Percentiles rank a stretch among this genome's conserved stretches.
These are phyloP conservation scores for Aspergillus persii DNA, from an alignment of 2,329 filamentous ascomycete genomes.

Conservation along the genomic window DNA sequence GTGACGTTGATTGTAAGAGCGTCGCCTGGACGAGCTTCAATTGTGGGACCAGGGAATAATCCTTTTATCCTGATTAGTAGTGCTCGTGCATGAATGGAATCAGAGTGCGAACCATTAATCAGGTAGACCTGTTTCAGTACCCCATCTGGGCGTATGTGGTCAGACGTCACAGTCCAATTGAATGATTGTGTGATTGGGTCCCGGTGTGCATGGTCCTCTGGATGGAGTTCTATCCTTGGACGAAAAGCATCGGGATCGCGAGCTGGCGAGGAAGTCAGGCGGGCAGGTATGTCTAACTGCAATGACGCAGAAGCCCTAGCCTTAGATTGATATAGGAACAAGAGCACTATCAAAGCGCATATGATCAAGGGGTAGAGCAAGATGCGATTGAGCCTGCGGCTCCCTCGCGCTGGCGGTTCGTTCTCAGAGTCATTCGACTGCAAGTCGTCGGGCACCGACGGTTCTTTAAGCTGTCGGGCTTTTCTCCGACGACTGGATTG, in stretches of 20 bases:
- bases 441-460: background rate
- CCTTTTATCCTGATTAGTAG: constrained; percentile 18
- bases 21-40: constrained; percentile 51
- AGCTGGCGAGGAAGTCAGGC: background rate
- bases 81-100: background rate
- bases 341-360: constrained; percentile 15
- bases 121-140: constrained; percentile 51
- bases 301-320: background rate
- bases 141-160: constrained; percentile 46
- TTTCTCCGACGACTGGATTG: constrained; percentile 19
- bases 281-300: background rate
- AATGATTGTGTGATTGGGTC: constrained; percentile 31
- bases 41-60: constrained; percentile 49
- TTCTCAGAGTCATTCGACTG: background rate
- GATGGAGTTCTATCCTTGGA: constrained; percentile 37
- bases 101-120: constrained; percentile 45
- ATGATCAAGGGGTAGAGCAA: constrained; percentile 15
- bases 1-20: constrained; percentile 43
- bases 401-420: background rate
- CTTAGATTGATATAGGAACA: constrained; percentile 15
- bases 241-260: constrained; percentile 10
- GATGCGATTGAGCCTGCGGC: constrained; percentile 5
- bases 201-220: constrained; percentile 43
- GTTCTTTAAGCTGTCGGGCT: constrained; percentile 4
- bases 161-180: constrained; percentile 44